Evolutionary conservation across 2,329 filamentous ascomycete genomes (phyloP), one percentile per base, ranked within the genome.

Genomic region (Ascochyta viciae-villosae): DNA sequence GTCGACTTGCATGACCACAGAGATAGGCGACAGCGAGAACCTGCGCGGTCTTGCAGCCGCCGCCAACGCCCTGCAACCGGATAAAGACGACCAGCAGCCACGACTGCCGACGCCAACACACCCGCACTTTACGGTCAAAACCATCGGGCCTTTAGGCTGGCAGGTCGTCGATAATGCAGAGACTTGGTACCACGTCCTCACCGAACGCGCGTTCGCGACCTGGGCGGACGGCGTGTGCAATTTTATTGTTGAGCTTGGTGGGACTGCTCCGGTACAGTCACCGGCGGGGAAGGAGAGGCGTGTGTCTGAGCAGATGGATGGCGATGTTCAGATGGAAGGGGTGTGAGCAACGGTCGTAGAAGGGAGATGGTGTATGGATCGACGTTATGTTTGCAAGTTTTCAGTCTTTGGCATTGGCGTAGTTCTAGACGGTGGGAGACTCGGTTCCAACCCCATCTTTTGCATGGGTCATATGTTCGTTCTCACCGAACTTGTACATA

Each of bases 221-320:
- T 76, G 72, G 73, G 67, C 68, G 15, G 69, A 73, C 51, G 70
- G 69, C 1, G 57, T 68, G 16, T 58, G 70, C 35, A 72, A 66
- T 51, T 54, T 75, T 6, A 64, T 76, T 50, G 69, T 74, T 2
- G 68, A 71, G 53, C 40, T 70, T 31, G 50, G 57, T 16, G 51
- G 51, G 2, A 5, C 10, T 34, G 26, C 48, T 35, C 34, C 19
- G 6, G 31, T 27, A 15, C 27, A 42, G 29, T 6, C 1, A 3
- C 23, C 6, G 29, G 22, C 4, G 27, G 31, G 22, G 33, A 22
- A 22, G n/a, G 16, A 15, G 31, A n/a, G 15, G 13, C 31, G 24
- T 13, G 23, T 27, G 8, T 19, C 19, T 42, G 50, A 31, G 12
- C n/a, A 6, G 24, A 24, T 6, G 15, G 33, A 24, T 33, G n/a